Base-by-base conservation (phyloP, 345 rosid species). In the Salix brachista region DNA sequence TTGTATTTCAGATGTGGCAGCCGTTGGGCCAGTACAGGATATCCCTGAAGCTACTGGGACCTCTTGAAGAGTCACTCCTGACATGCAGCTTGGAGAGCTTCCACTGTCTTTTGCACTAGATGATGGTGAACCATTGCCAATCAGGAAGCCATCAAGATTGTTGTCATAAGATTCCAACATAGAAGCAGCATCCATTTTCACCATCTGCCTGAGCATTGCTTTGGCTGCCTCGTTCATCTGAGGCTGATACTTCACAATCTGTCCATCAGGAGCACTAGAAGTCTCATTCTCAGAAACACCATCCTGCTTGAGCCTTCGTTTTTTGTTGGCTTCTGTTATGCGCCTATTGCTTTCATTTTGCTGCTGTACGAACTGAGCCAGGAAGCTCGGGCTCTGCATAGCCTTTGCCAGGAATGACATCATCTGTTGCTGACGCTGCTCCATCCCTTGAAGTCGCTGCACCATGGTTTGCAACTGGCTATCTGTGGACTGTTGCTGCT, bases 351-450 rank as follows among this genome's bases (percentile, higher is more conserved):
- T 87, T 68, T 92, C 97, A 75, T 91, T 96, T 83, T 93, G 94
- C 85, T 96, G 97, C 87, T 92, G 99, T 65, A 94, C 91, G 88
- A 96, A 94, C 79, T 96, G 99, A 32, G 97, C 90, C 69, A 96
- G 86, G 84, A 96, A 96, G 75, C 91, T 90, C 56, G 98, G 99
- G 82, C 93, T 94, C 84, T 92, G 97, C 64, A 94, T 91, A 73
- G 98, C 99, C 87, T 94, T 96, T 11, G 97, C 97, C 62, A 96
- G 86, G 84, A 96, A 96, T 26, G 98, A 90, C 97, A 96, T 96
- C 91, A 96, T 80, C 80, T 96, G 98, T 77, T 96, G 99, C 81
- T 94, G 99, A 71, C 98, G 90, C 84, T 91, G 94, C 87, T 96
- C 99, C 99, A 96, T 96, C 52, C 95, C 97, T 67, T 92, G 99